These are phyloP conservation scores for Acorus calamus DNA, from an alignment of 106 monocot species.

Conservation along the genomic window DNA sequence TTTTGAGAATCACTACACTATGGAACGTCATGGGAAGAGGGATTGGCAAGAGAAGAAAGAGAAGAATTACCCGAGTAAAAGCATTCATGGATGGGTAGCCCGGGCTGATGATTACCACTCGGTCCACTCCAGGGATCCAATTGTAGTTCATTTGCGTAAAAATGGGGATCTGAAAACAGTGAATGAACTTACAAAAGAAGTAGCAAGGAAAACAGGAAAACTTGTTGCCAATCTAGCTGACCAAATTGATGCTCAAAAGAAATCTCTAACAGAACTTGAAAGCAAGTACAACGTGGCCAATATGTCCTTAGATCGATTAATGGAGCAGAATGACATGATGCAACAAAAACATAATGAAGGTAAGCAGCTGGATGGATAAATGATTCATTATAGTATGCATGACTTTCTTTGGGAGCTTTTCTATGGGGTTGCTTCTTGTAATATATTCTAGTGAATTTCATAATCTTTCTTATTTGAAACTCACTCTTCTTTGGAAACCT, in stretches of 20 bases:
- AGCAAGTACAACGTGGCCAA: conserved; percentile 25
- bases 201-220: conserved; percentile 22
- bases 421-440: background rate
- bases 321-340: conserved; percentile 41
- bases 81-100: conserved; percentile 47
- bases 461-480: background rate
- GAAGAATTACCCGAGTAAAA: background rate
- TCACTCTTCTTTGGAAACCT: background rate
- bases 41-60: conserved; percentile 14
- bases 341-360: conserved; percentile 43
- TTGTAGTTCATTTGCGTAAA: conserved; percentile 24
- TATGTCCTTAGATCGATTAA: conserved; percentile 16
- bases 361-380: background rate
- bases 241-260: conserved; percentile 33
- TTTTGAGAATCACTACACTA: conserved; percentile 30
- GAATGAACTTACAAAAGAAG: conserved; percentile 23
- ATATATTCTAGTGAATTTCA: background rate
- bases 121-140: background rate
- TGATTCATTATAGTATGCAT: background rate
- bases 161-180: conserved; percentile 44
- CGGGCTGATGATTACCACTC: conserved; percentile 26
- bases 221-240: conserved; percentile 23
- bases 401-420: background rate
- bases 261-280: conserved; percentile 27
- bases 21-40: conserved; percentile 22